Conservation (phyloP, 805 yeast species). For the Candida bentonensis region DNA sequence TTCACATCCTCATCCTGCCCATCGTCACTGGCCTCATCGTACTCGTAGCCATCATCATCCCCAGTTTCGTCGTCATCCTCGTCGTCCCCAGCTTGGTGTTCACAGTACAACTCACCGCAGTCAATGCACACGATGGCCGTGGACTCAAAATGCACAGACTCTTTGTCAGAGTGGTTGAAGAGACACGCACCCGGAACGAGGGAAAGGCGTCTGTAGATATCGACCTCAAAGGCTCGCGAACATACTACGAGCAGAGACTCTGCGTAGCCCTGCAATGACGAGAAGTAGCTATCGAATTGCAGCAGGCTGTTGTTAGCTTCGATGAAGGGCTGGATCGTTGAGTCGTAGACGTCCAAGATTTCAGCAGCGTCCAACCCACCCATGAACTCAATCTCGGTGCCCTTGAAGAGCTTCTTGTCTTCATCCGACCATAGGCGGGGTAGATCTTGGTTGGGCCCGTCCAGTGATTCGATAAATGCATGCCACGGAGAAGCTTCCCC, state of each 20-base stretch:
- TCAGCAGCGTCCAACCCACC: conserved; percentile 44
- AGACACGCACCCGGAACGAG: conserved; percentile 87
- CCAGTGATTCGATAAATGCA: conserved; percentile 43
- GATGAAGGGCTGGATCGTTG: conserved; percentile 20
- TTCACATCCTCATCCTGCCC: conserved; percentile 19
- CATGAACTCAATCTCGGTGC: conserved; percentile 47
- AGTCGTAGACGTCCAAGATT: conserved; percentile 25
- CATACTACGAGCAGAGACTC: conserved; percentile 50
- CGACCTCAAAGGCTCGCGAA: conserved; percentile 72
- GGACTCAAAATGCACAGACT: conserved; percentile 56
- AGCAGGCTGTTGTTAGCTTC: conserved; percentile 9
- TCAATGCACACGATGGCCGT: conserved; percentile 35
- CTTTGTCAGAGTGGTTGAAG: conserved; percentile 57
- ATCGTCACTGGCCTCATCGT: conserved; percentile 14
- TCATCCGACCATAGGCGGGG: conserved; percentile 50
- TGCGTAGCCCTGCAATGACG: conserved; percentile 18
- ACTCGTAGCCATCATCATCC: conserved; percentile 11
- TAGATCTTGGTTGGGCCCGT: conserved; percentile 27
- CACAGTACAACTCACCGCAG: conserved; percentile 36
- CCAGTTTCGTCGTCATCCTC: conserved; percentile 12
- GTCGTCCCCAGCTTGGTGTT: conserved; percentile 18
- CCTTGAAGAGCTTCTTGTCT: conserved; percentile 34
- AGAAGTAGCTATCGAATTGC: conserved; percentile 6
- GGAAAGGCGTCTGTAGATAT: conserved; percentile 56
- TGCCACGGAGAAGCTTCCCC: conserved; percentile 71